phyloP scores from a whole-genome alignment of 345 rosid species.

The Eucalyptus regnans region DNA sequence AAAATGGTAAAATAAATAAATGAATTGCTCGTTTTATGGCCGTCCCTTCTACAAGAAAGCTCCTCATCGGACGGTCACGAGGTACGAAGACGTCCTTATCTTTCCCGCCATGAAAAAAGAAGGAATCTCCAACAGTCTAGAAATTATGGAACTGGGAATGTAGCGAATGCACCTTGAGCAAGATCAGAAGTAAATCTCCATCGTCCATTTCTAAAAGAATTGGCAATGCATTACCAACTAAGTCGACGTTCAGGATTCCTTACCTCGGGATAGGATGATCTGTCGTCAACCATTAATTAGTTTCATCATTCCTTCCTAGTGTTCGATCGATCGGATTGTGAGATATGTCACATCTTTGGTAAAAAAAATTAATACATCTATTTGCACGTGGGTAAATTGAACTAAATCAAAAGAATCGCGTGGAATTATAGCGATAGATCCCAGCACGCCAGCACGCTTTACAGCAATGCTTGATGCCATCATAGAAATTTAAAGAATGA shows the following conservation, averaged over 20 bases:
- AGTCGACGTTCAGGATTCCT: neutral
- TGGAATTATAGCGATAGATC: neutral
- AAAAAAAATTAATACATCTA: too few relatives aligned
- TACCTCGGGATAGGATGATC: too few relatives aligned
- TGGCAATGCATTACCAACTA: neutral
- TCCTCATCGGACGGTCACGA: too few relatives aligned
- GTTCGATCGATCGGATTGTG: fast-evolving
- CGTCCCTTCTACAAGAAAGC: too few relatives aligned
- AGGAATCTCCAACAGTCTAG: neutral
- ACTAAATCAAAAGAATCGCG: too few relatives aligned
- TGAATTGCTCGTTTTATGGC: too few relatives aligned
- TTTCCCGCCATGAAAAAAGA: neutral
- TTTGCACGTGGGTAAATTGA: neutral
- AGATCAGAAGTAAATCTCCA: neutral
- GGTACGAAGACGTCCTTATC: neutral
- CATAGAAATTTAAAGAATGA: too few relatives aligned
- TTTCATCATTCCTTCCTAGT: fast-evolving
- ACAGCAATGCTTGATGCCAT: neutral
- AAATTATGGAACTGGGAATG: neutral
- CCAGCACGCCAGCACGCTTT: neutral
- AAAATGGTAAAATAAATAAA: neutral
- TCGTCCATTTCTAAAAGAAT: neutral
- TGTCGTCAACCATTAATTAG: too few relatives aligned
- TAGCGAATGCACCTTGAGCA: fast-evolving
- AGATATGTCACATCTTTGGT: neutral